Evolutionary conservation across 1,284 basidiomycete species (phyloP), one percentile per base, ranked within the genome.

Genomic region (Xerocomus amazonicus): DNA sequence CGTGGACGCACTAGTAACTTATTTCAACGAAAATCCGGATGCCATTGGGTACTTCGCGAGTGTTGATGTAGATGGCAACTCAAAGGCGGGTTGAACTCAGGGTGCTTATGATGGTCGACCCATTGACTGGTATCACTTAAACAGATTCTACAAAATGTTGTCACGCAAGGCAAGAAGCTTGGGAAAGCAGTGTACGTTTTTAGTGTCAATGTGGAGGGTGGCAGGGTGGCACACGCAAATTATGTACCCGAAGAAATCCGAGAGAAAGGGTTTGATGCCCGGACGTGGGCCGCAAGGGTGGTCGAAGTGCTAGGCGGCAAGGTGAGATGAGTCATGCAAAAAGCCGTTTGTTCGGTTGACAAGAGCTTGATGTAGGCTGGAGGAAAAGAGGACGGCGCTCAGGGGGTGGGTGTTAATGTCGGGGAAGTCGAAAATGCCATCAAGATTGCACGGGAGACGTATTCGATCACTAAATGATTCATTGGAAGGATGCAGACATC

Each of bases 151-250:
- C 87, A 91, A 70, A 79, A 79, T 38, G 79, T 91, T 19, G 79
- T 88, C n/a, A 70, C 79, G 14, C 81, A 90, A 56, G 86, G 83
- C 34, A 92, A 86, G 73, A 86, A 90, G 63, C 75, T 91, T 14
- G 77, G 75, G 49, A 97, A 95, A 71, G 81, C 90, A 4, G 78
- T 90, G 19, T 99, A 97, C 70, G 81, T 97, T 23, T 91, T 99
- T 75, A 91, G 86, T 61, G 75, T 82, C 16, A 90, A 96, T 60
- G 48, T 62, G 2, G 79, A 81, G 52, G 76, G 74, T 31, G 79
- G 77, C 54, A 96, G 92, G 69, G 85, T 98, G 51, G 84, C 87
- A 2, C 95, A 98, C 66, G 85, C 87, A 50, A 98, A 97, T 71
- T 87, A 78, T 62, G 78, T 98, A 40, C 84, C 95, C 1, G 77